Evolutionary conservation across 495 filamentous ascomycete genomes (phyloP).

Genomic region (Margaritispora aquatica): DNA sequence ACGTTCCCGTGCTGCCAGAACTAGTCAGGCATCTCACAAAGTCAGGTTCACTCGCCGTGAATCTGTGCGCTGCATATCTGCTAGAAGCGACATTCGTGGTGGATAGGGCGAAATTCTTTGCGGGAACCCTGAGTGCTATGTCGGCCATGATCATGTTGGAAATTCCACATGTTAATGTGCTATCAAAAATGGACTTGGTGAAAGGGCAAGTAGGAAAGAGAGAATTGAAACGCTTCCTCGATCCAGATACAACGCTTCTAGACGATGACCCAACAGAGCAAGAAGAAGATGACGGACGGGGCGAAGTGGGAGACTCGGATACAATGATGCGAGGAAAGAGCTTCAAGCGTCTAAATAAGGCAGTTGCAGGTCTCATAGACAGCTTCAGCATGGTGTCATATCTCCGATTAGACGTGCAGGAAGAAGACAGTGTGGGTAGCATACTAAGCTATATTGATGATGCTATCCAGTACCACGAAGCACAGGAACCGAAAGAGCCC

Average conservation of each 20-base stretch:
- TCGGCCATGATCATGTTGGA: conserved; percentile 98
- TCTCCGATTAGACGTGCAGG: conserved; percentile 78
- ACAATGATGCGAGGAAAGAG: conserved; percentile 70
- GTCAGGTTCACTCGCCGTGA: conserved; percentile 76
- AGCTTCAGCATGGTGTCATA: conserved; percentile 98
- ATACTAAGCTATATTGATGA: conserved; percentile 98
- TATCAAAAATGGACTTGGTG: conserved; percentile 96
- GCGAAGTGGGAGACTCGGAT: conserved; percentile 41
- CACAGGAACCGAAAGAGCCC: conserved; percentile 87
- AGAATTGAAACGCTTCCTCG: conserved; percentile 80
- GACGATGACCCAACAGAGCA: conserved; percentile 61
- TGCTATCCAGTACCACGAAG: conserved; percentile 91
- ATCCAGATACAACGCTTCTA: conserved; percentile 71
- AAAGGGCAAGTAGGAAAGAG: conserved; percentile 73
- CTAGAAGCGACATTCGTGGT: conserved; percentile 93
- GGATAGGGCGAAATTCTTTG: conserved; percentile 94
- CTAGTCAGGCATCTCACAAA: conserved; percentile 76
- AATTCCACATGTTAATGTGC: conserved; percentile 87
- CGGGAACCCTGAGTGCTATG: conserved; percentile 92
- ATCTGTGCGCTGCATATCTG: conserved; percentile 90
- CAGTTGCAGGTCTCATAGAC: conserved; percentile 85
- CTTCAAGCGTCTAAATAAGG: conserved; percentile 73
- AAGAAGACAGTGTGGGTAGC: conserved; percentile 86
- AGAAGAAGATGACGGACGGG: conserved; percentile 27
- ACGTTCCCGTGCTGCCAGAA: conserved; percentile 86